Conservation (phyloP, 2,329 filamentous ascomycete genomes). For the Hypoxylon sp. region DNA sequence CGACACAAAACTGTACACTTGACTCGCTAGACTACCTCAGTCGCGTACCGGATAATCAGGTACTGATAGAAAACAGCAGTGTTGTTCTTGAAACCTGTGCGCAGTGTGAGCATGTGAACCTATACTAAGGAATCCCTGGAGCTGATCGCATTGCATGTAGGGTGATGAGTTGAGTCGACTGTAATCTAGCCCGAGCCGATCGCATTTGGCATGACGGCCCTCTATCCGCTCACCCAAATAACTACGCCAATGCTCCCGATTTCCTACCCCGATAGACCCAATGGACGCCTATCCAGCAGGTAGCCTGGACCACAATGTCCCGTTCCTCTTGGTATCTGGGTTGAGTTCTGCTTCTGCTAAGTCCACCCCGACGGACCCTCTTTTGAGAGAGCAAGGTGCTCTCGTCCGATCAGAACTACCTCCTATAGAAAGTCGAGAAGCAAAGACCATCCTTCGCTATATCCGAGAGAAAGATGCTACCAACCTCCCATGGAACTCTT, state of each 20-base stretch:
- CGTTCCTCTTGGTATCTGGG: constrained; percentile 85
- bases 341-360: constrained; percentile 63
- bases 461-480: constrained; percentile 75
- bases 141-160: constrained; percentile 32
- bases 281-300: constrained; percentile 86
- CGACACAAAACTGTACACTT: background rate
- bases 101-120: constrained; percentile 13
- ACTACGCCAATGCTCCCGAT: constrained; percentile 41
- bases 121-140: constrained; percentile 5
- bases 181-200: constrained; percentile 5
- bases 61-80: constrained; percentile 3
- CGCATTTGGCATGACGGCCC: constrained; percentile 22
- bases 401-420: constrained; percentile 79
- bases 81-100: background rate
- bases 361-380: constrained; percentile 59
- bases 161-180: constrained; percentile 21
- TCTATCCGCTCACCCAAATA: constrained; percentile 21
- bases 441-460: constrained; percentile 72
- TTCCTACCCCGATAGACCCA: constrained; percentile 32
- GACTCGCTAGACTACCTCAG: background rate
- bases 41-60: background rate
- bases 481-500: constrained; percentile 74
- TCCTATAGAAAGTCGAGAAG: constrained; percentile 72
- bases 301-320: constrained; percentile 89
- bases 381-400: constrained; percentile 69